Base-by-base conservation (phyloP, 1,139 yeast species). In the Yamadazyma taylorii region DNA sequence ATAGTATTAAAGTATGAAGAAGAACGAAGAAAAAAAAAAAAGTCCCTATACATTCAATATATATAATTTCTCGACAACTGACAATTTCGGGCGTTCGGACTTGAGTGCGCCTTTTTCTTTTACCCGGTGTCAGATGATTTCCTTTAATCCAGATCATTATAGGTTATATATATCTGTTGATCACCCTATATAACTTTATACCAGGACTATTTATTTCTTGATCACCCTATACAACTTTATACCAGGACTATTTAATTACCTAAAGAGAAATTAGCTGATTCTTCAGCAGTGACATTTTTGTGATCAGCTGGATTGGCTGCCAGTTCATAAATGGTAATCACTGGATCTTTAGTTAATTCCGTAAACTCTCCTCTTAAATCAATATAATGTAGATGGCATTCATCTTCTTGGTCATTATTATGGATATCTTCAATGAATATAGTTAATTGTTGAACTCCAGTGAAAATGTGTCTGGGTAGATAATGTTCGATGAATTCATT, bases 281-380 rank as follows among this genome's bases (percentile, higher is more conserved):
- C 32, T 16, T 10, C 30, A 23, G 34, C 29, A 11, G 34, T 21
- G 3, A 35, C 13, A 17, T 34, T 69, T 53, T 81, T 81, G 60
- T 90, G 97, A 56, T 90, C 97, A 3, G 84, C 79, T 0, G 96
- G 96, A 55, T 89, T 89, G 5, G 97, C 94, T 1, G 96, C 95
- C 43, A 89, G 79, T 59, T 90, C 97, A 58, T 90, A 90, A 19
- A 85, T 55, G 1, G 95, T 73, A 15, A 84, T 73, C 14, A 86
- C 80, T 0, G 95, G 95, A 41, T 78, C 87, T 50, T 72, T 76
- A 35, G 68, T 63, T 43, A 81, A 60, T 39, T 78, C 79, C 4
- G 82, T 74, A 56, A 71, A 81, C 47, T 85, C 94, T 0, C 97
- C 97, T 36, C 97, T 66, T 25, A 92, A 59, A 40, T 95, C 97